These are phyloP conservation scores for Beta macrorhiza DNA, from an alignment of 179 eudicot species.

Conservation along the genomic window DNA sequence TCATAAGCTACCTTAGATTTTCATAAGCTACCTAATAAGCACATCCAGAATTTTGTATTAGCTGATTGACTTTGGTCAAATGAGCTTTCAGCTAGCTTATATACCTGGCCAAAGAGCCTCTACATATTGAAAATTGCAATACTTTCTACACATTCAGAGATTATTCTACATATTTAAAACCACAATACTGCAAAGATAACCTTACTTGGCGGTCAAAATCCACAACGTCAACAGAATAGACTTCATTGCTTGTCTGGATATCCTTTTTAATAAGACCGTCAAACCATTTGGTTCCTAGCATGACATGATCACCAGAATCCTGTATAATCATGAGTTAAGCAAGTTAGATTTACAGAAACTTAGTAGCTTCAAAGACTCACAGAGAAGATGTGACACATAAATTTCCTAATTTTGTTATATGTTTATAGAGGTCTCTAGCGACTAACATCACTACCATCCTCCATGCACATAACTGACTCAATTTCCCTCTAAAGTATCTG, in stretches of 20 bases:
- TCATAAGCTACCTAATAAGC: background rate
- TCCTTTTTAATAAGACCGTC: conserved; percentile 71
- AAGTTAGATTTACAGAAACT: conserved; percentile 14
- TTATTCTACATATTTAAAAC: background rate
- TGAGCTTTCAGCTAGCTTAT: background rate
- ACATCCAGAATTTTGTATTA: background rate
- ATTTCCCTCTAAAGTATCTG: background rate
- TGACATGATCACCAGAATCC: conserved; percentile 43
- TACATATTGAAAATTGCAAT: background rate
- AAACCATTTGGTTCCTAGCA: conserved; percentile 60
- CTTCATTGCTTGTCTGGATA: conserved; percentile 60
- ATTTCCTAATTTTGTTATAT: background rate
- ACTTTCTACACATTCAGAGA: too few species aligned
- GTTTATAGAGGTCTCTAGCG: too few species aligned
- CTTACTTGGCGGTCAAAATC: conserved; percentile 89
- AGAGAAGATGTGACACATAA: background rate
- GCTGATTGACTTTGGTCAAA: background rate
- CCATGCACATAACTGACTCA: background rate
- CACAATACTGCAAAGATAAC: background rate
- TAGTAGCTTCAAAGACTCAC: background rate
- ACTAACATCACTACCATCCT: background rate
- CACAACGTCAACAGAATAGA: conserved; percentile 64
- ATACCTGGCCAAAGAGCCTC: background rate
- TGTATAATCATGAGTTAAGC: conserved; percentile 29
- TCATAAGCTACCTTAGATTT: background rate